Base-by-base conservation (phyloP, 306 rosid species). In the Cicer pinnatifidum region DNA sequence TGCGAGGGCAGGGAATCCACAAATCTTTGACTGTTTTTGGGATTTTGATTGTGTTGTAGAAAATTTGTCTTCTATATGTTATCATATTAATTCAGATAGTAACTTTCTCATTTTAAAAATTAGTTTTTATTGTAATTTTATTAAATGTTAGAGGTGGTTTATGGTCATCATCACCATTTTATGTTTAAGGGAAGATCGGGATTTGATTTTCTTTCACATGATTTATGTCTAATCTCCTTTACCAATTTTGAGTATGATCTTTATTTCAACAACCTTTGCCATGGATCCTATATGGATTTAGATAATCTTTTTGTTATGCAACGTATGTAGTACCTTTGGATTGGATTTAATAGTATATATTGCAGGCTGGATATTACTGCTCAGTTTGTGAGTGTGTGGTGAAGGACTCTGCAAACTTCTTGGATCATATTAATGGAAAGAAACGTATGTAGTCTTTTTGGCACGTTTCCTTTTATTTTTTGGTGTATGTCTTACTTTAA, bases 361-460 rank as follows among this genome's bases (percentile, higher is more conserved):
- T 84, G 82, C 90, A 95, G 99, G 99, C 96, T 56, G 99, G 99
- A 78, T 95, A 95, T 81, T 90, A 59, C 75, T 95, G 99, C 79
- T 83, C 96, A 10, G 99, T 95, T 78, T 95, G 99, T 78, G 96
- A 95, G 69, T 95, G 99, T 73, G 99, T 95, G n/a, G 99, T 95
- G 20, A 95, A 91, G 84, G 97, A 95, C 86, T 95, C 97, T 38
- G 99, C 97, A 71, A 95, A 95, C 82, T 95, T 86, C 86, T 84
- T 95, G 86, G 99, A 95, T 90, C 97, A 91, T 83, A 95, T 95
- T 64, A 95, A 95, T 91, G 97, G 99, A 77, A 95, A 95, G 85
- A 95, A 95, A 85, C 99, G 99, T 95, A 88, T 9, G 99, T 70
- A 57, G 7, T 80, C 75, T 40, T 73, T 71, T 68, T n/a, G 46